Base-by-base conservation (phyloP, 306 rosid genomes). In the Mimosa bimucronata region DNA sequence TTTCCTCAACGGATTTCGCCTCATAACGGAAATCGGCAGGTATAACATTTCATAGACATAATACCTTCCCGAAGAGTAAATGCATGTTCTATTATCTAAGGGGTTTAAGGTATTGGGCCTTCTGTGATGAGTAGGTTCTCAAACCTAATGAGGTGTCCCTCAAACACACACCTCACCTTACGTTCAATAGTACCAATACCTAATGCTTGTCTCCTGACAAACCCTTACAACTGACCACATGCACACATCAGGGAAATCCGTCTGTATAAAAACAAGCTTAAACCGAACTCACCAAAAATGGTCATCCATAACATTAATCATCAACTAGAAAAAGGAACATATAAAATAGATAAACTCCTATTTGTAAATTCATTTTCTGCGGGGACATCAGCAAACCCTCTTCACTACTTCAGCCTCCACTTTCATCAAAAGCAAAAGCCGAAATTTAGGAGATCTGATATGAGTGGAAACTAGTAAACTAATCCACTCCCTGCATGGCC, bases 21-120 rank as follows among this genome's bases (percentile, higher is more conserved):
- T 14, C 44, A 65, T 9, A 30, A 31, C 40, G 68, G 70, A 7
- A 8, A 65, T 11, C 44, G 6, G 70, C 70, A 7, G 42, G 70
- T 7, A 19, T 11, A 16, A 8, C 44, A 29, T 30, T 30, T 31
- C 44, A 31, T 7, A 65, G 13, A 31, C 19, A 65, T 7, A 21
- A 62, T 31, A 62, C 41, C 23, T 64, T 64, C 10, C 69, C 69
- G 41, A 30, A 64, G 69, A 64, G 42, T 64, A 64, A 13, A 30
- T 16, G 69, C 7, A 15, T 23, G 10, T 58, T 25, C 31, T 31
- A 58, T 23, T 3, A 23, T 3, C 16, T 10, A 23, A 25, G 15
- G 65, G 65, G 31, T 13, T 64, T 5, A 64, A 14, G 18, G 30
- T 13, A 64, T 64, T 7, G 45, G 71, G 45, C 10, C 15, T 66